Conservation (phyloP, 257 asterid genomes). For the Solanum ahanhuiri region DNA sequence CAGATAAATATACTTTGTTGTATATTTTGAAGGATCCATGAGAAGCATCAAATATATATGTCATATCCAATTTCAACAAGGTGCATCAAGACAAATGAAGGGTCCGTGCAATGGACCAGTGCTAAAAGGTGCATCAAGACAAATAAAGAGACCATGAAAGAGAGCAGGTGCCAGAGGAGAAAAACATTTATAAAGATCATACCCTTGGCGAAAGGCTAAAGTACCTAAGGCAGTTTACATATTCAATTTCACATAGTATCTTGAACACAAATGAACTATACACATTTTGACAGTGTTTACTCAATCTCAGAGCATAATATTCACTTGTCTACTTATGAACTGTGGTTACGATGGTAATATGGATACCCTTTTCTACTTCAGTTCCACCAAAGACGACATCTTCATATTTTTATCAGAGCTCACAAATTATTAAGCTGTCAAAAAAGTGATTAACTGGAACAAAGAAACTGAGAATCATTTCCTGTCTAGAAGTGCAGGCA, state of each 20-base stretch:
- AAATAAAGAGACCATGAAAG: neutral
- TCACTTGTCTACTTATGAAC: neutral
- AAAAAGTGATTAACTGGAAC: neutral
- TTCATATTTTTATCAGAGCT: neutral
- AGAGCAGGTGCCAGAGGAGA: neutral
- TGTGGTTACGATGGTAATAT: neutral
- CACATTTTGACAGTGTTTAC: neutral
- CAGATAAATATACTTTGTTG: neutral
- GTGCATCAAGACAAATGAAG: neutral
- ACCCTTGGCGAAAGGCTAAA: neutral
- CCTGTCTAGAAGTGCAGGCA: neutral
- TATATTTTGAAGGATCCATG: neutral
- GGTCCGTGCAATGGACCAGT: neutral
- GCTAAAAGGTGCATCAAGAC: neutral
- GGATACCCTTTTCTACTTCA: neutral
- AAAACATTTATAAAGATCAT: neutral
- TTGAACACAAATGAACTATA: neutral
- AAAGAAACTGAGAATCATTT: neutral
- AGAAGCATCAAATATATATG: neutral
- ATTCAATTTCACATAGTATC: neutral
- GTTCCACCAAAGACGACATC: neutral
- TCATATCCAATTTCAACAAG: neutral
- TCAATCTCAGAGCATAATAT: neutral
- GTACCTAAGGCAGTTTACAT: neutral
- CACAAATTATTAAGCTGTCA: neutral